Conservation (phyloP, 1,284 basidiomycete species). For the Crocinoboletus sp. region DNA sequence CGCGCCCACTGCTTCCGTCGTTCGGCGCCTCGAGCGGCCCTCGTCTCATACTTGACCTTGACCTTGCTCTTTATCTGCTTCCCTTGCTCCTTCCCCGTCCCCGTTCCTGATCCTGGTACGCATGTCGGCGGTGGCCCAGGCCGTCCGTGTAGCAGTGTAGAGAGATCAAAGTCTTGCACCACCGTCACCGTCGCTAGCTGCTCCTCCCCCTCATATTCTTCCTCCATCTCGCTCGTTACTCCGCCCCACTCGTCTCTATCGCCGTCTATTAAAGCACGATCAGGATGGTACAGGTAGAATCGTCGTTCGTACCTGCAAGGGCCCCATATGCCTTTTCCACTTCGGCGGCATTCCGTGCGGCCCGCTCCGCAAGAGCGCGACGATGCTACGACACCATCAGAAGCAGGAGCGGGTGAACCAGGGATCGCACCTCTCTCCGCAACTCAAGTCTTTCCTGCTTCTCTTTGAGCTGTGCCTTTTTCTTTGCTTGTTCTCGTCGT, state of each 20-base stretch:
- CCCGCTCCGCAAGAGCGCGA: constrained; percentile 63
- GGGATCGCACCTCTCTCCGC: constrained; percentile 57
- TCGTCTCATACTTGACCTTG: constrained; percentile 56
- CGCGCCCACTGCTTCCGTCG: constrained; percentile 55
- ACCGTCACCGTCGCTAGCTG: constrained; percentile 78
- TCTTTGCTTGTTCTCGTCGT: constrained; percentile 66
- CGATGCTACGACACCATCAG: constrained; percentile 50
- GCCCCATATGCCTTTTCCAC: constrained; percentile 70
- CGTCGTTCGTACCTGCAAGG: constrained; percentile 36
- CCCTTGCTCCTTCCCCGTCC: neutral
- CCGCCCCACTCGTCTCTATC: constrained; percentile 40
- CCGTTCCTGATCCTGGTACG: neutral
- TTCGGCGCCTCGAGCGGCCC: constrained; percentile 52
- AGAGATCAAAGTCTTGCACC: constrained; percentile 75
- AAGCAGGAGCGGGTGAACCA: neutral
- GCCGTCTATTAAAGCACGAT: constrained; percentile 24
- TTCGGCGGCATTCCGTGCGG: constrained; percentile 60
- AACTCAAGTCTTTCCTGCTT: constrained; percentile 64
- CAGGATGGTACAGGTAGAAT: constrained; percentile 6
- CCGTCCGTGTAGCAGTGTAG: constrained; percentile 47
- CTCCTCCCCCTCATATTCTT: constrained; percentile 73
- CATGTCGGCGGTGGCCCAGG: constrained; percentile 25
- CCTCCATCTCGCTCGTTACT: constrained; percentile 38
- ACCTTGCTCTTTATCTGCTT: constrained; percentile 12
- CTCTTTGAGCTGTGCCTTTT: constrained; percentile 62